Base-by-base conservation (phyloP, 2,329 filamentous ascomycete genomes). In the Stemphylium beticola region DNA sequence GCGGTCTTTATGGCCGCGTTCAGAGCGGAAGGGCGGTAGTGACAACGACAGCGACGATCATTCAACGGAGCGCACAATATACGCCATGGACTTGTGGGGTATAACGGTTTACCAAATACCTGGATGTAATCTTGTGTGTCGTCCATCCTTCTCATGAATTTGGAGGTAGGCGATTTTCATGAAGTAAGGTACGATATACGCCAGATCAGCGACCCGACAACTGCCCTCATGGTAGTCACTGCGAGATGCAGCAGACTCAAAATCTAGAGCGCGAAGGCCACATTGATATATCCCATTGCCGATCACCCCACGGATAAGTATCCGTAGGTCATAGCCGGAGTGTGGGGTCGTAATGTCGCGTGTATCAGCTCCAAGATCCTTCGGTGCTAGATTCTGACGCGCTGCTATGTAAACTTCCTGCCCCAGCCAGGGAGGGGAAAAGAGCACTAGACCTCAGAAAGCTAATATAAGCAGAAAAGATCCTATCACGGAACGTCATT, bases 61-160 rank as follows among this genome's bases (percentile, higher is more conserved):
- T 1, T 29, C 33, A 33, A 33, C 36, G 14, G 18, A 46, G 29
- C 15, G 20, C 5, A 15, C 18, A 24, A 34, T 18, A 20, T 26
- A 54, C 61, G 57, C 63, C 63, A 53, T 56, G 61, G 61, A 57
- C 57, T 43, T 49, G 29, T 55, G 56, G 31, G 33, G 43, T 36
- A 34, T 17, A 56, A 49, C 51, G 46, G 54, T 55, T 34, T 37
- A 54, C 47, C 57, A 58, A 47, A 20, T n/a, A 9, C 17, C 46
- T 43, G 58, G 54, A 56, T 37, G 41, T 39, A 40, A 26, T 55
- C 46, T 52, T 22, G 48, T 55, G 47, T 42, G 34, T 41, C 39
- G 52, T 29, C 38, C 33, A 51, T 57, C 20, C 17, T 10, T 31
- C 17, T 4, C 12, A 15, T 1, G 29, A 10, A 24, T 29, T 29